These are phyloP conservation scores for Fusarium robinianum DNA, from an alignment of 2,329 filamentous ascomycete genomes.

Conservation along the genomic window DNA sequence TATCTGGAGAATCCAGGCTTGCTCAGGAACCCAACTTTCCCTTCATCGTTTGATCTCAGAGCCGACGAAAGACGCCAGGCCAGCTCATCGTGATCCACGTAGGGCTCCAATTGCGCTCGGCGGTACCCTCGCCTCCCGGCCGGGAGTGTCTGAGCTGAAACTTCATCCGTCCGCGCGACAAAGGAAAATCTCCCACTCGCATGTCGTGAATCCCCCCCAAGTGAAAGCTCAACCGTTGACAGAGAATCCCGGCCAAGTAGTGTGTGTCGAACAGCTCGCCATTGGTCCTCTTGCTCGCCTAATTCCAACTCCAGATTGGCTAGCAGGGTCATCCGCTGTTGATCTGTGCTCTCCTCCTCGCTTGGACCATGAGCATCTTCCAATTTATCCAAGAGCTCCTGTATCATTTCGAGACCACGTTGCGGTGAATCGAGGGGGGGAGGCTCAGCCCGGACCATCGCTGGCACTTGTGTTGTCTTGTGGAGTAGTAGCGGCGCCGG, in stretches of 20 bases:
- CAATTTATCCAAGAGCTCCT: conserved; percentile 56
- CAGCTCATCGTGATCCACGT: conserved; percentile 17
- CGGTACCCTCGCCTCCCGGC: conserved; percentile 14
- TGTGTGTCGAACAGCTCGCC: conserved; percentile 61
- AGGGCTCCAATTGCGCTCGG: conserved; percentile 19
- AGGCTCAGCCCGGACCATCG: conserved; percentile 53
- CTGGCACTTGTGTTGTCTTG: conserved; percentile 46
- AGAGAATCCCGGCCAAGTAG: conserved; percentile 54
- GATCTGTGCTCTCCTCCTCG: conserved; percentile 40
- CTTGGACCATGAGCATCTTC: conserved; percentile 49
- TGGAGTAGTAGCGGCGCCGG: conserved; percentile 60
- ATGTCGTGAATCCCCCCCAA: conserved; percentile 30
- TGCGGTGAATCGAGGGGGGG: conserved; percentile 59
- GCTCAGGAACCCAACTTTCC: not conserved
- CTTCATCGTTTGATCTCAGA: conserved; percentile 14
- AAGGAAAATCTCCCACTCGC: conserved; percentile 14
- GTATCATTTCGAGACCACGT: conserved; percentile 54
- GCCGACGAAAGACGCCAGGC: conserved; percentile 19
- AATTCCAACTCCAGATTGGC: conserved; percentile 66
- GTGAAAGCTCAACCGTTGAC: conserved; percentile 48
- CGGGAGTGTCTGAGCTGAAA: conserved; percentile 7
- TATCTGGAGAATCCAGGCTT: conserved; percentile 22
- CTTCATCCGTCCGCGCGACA: conserved; percentile 2
- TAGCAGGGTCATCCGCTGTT: conserved; percentile 54
- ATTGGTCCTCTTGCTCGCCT: conserved; percentile 62